These are phyloP conservation scores for Leptographium flavum DNA, from an alignment of 2,329 filamentous ascomycete species.

Conservation along the genomic window DNA sequence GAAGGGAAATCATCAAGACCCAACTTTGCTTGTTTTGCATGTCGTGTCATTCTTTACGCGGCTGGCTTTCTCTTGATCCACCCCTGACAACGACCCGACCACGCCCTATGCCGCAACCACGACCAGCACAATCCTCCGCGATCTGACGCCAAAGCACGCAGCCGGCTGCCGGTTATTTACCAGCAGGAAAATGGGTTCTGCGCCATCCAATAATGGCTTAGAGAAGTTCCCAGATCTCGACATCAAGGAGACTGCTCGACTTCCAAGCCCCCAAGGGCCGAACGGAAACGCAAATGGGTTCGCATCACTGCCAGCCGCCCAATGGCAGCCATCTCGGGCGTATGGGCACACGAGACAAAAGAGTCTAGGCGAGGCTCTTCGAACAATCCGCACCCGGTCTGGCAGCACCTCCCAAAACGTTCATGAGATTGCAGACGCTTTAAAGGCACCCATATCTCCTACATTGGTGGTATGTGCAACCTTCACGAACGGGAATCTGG, in stretches of 20 bases:
- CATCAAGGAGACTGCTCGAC: conserved; percentile 11
- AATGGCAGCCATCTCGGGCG: conserved; percentile 38
- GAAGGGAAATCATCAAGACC: conserved; percentile 2
- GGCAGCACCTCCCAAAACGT: conserved; percentile 86
- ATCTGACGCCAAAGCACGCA: conserved; percentile 1
- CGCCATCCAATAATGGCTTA: conserved; percentile 19
- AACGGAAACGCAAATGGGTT: conserved; percentile 17
- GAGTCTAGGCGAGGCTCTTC: conserved; percentile 79
- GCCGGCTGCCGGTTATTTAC: not conserved
- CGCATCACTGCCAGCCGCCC: conserved; percentile 17
- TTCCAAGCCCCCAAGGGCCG: conserved; percentile 13
- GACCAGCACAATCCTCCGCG: conserved; percentile 1
- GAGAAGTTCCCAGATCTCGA: conserved; percentile 48
- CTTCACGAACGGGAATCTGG: no score
- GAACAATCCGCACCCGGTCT: conserved; percentile 64
- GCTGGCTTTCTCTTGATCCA: not conserved
- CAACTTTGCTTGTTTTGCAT: conserved; percentile 5
- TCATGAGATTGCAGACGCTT: conserved; percentile 80
- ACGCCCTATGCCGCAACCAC: conserved; percentile 7
- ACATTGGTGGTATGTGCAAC: conserved; percentile 58
- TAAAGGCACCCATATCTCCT: conserved; percentile 79
- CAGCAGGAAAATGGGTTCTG: conserved; percentile 8
- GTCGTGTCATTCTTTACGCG: conserved; percentile 1
- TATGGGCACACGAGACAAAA: conserved; percentile 58
- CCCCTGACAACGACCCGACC: not conserved